These are phyloP conservation scores for Cryptosporidium muris DNA, from an alignment of 169 alveolate genomes.

Conservation along the genomic window DNA sequence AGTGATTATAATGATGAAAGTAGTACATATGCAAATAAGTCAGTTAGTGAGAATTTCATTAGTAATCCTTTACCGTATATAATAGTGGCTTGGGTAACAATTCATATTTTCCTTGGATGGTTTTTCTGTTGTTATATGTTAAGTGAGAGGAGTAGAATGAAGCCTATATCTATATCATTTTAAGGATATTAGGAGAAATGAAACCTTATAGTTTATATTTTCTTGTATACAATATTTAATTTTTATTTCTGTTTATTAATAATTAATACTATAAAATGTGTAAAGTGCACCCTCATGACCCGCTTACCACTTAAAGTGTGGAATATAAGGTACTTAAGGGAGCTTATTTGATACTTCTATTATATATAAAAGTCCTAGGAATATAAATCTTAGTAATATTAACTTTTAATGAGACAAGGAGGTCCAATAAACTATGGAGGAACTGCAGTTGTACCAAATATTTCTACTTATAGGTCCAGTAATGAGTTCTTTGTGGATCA, in stretches of 20 bases:
- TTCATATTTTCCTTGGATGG: slow-evolving; percentile 44
- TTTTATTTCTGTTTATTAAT: not conserved
- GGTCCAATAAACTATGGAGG: slow-evolving; percentile 56
- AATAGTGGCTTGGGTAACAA: slow-evolving; percentile 49
- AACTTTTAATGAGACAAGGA: slow-evolving; percentile 35
- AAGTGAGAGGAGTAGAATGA: slow-evolving; percentile 60
- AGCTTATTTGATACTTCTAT: not conserved
- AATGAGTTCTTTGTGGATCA: slow-evolving; percentile 84
- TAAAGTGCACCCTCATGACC: too few species aligned
- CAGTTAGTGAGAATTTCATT: slow-evolving; percentile 23
- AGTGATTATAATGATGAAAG: slow-evolving; percentile 1
- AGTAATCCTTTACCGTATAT: slow-evolving; percentile 42
- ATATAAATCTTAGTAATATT: not conserved
- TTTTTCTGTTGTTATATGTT: slow-evolving; percentile 46
- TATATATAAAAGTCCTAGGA: not conserved
- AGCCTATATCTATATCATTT: slow-evolving; percentile 47
- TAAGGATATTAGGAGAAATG: not conserved
- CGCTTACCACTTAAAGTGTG: too few species aligned
- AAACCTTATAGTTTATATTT: not conserved
- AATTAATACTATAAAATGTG: not conserved
- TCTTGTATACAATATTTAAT: not conserved
- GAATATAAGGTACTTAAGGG: too few species aligned
- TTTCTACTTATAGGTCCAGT: slow-evolving; percentile 1
- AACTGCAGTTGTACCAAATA: slow-evolving; percentile 14
- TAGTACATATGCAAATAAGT: slow-evolving; percentile 23